Evolutionary conservation across 2,329 filamentous ascomycete species (phyloP), one percentile per base, ranked within the genome.

Genomic region (Exophiala oligosperma): DNA sequence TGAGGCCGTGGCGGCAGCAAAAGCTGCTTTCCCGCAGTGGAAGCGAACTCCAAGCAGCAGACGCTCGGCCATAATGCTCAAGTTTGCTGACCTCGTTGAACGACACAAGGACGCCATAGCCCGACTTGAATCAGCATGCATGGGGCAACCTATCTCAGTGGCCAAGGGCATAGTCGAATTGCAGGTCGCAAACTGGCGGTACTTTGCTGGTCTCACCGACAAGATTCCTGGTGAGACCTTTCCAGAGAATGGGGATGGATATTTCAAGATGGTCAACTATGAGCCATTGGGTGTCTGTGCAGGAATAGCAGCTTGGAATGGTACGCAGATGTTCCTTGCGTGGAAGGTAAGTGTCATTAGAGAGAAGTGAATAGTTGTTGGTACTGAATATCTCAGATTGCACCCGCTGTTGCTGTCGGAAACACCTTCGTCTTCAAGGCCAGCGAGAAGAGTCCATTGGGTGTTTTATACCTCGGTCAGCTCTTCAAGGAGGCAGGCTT

Each of bases 401-500:
- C 73, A 1, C 73, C 73, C n/a, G 81, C 81, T 9, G 71, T 84
- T 0, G 81, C 79, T 24, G 79, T 76, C 28, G 82, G 82, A 17
- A 84, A 84, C 67, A 82, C 80, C 0, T 73, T 84, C 1, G 79
- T 84, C 2, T 57, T 84, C 37, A 84, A 84, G 65, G 73, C 81
- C 0, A 81, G 81, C 0, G 82, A 84, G 63, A 82, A 84, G 66
- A 84, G 81, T 3, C 82, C 82, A 0, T 72, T 84, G 1, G 80
- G 78, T 11, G 76, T 80, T 8, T 68, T 84, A 3, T 84, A 85
- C 64, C 75, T 92, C 1, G 89, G 81, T 1, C 83, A 80, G 2
- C 77, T 92, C 23, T 79, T 91, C 62, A 83, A 84, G 61, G 81
- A 91, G 67, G 89, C 88, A 4, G 89, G 89, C 0, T 92, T 92